Base-by-base conservation (phyloP, 805 yeast species). In the Ogataea parapolymorpha region DNA sequence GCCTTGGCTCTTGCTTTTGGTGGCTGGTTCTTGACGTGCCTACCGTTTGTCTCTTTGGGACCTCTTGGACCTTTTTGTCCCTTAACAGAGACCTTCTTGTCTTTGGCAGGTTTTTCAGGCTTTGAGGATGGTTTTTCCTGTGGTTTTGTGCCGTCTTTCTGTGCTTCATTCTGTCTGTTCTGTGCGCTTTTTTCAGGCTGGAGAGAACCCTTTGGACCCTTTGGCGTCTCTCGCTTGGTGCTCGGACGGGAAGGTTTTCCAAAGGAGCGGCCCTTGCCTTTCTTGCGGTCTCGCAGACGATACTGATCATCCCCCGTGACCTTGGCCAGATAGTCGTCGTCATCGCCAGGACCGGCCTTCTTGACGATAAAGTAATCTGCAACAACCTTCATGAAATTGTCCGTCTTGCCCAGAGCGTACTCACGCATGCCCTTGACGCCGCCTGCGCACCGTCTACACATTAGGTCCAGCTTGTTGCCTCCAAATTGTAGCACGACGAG, bases 371-470 rank as follows among this genome's bases (percentile, higher is more conserved):
- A 36, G 26, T 26, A 36, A 13, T 44, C 43, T 3, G 32, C 39
- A 4, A 37, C 41, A 10, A 38, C 32, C 17, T 36, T 44, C 41
- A 44, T 14, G 16, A 44, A 44, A 15, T 44, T 44, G 9, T 17
- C 29, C 4, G 33, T 35, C 16, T 30, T 25, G 15, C 17, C 42
- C 41, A 24, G 25, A 5, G 26, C 15, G 20, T 40, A 44, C 22
- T 39, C 42, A 1, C 33, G 26, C 31, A 24, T 26, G 31, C 35
- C 12, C 18, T 30, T 31, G 23, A 25, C 23, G 7, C 27, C 20
- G 6, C n/a, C 18, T 5, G 36, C 37, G 34, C 46, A 42, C 27
- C 26, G 23, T 22, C 26, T 24, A 20, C 46, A 42, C 23, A 32
- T 9, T 20, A 44, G 24, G 11, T 25, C 33, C 28, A 44, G 26